Base-by-base conservation (phyloP, 2,329 filamentous ascomycete genomes). In the Thielaviopsis ethacetica region DNA sequence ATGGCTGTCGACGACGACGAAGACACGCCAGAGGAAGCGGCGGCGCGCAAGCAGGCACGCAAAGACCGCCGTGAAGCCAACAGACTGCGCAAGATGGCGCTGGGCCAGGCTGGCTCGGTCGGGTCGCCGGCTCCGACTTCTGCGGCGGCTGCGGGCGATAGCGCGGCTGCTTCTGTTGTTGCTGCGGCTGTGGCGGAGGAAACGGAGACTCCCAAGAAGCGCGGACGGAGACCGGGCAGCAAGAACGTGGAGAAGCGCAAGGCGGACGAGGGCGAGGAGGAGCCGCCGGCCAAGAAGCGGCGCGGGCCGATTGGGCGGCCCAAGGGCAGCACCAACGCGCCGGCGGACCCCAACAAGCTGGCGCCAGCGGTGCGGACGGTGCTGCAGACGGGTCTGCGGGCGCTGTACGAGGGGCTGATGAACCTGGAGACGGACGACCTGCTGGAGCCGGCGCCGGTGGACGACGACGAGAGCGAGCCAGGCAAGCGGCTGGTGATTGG, bases 1-100 rank as follows among this genome's bases (percentile, higher is more conserved):
- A 91, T 95, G 76, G 93, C 93, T 58, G 91, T 98, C 34, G 93
- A 98, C 68, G 91, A 95, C 62, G 91, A 96, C 56, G 93, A 98
- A 1, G 93, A 98, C 68, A 85, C 83, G 0, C 90, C 95, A 30
- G 93, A 97, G 68, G 91, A 89, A 58, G 93, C 93, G 1, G 91
- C 94, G 44, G 87, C 88, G 41, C 84, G 93, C 49, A 97, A 96
- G 67, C 84, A 90, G 68, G 88, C 88, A 4, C 83, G 87, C 57
- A 88, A 90, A 64, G 88, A 89, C 62, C 88, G 84, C 69, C 84
- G 91, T 41, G 83, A 86, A 56, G 73, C 75, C 9, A 96, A 95
- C 67, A 86, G 87, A 67, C 71, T 85, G 17, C 86, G 84, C 72
- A 79, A 80, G 62, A 27, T 69, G 7, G 71, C 67, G 0, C 61